A percentile compares a stretch with the other conserved stretches of the same genome.
These are phyloP conservation scores for Eucalyptus tenuipes DNA, from an alignment of 345 rosid genomes.

Conservation along the genomic window DNA sequence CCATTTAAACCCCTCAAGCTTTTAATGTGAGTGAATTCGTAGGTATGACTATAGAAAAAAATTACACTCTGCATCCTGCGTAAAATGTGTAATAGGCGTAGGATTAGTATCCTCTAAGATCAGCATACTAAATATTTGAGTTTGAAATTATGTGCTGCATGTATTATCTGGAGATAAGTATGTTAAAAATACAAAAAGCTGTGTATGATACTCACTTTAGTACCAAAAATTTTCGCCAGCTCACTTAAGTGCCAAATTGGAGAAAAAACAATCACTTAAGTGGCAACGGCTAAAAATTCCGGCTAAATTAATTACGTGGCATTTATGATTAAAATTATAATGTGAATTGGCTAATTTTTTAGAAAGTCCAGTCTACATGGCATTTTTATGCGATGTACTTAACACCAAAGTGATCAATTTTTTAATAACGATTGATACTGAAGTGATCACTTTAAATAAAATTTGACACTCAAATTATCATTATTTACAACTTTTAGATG, in stretches of 20 bases:
- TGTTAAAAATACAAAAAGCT: too few relatives aligned
- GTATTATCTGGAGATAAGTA: background rate
- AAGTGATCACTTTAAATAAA: too few relatives aligned
- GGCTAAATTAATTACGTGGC: fast-evolving
- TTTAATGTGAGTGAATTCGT: background rate
- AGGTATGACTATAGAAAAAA: background rate
- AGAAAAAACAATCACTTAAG: fast-evolving
- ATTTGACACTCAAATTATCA: too few relatives aligned
- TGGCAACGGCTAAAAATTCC: too few relatives aligned
- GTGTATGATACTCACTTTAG: too few relatives aligned
- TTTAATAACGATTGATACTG: fast-evolving
- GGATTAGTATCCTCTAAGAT: background rate
- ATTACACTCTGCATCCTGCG: background rate
- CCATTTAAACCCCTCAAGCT: background rate
- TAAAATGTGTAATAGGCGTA: background rate
- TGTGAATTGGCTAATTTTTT: too few relatives aligned
- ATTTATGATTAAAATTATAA: too few relatives aligned
- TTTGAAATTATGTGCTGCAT: background rate
- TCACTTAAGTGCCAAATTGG: fast-evolving
- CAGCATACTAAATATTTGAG: background rate
- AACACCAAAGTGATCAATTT: too few relatives aligned
- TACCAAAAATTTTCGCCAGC: fast-evolving
- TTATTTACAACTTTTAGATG: too few relatives aligned
- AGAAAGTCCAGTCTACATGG: fast-evolving
- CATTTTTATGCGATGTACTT: too few relatives aligned